Percentiles rank a stretch among this genome's conserved stretches.
Conservation (phyloP, 208 protist species). For the Blechomonas ayalai region DNA sequence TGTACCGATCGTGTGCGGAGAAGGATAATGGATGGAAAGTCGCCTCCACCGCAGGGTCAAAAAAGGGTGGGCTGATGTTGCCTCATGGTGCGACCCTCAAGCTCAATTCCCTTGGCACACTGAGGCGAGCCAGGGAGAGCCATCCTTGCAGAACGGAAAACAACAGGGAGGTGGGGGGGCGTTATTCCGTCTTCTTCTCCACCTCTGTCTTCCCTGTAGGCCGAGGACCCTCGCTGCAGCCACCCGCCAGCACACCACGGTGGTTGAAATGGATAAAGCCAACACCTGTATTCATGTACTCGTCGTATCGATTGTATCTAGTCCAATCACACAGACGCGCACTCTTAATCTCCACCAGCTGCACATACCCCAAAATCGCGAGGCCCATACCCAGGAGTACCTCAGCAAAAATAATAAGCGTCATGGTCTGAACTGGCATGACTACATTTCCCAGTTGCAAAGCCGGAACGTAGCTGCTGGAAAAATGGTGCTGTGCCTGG, state of each 20-base stretch:
- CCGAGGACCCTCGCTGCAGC: neutral
- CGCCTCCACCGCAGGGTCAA: too few relatives aligned
- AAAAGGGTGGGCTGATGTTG: too few relatives aligned
- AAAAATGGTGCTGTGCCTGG: conserved; percentile 41
- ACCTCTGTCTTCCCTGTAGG: neutral
- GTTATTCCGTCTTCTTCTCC: conserved; percentile 2
- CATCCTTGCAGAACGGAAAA: conserved; percentile 10
- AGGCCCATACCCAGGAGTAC: conserved; percentile 15
- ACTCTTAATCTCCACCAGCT: conserved; percentile 23
- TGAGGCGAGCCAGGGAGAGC: conserved; percentile 6
- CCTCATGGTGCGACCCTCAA: too few relatives aligned
- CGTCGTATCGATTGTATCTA: conserved; percentile 55
- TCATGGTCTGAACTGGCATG: conserved; percentile 4
- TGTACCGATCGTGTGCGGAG: too few relatives aligned
- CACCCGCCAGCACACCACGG: conserved; percentile 31
- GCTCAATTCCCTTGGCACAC: too few relatives aligned
- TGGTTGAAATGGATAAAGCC: conserved; percentile 88
- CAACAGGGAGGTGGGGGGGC: conserved; percentile 1
- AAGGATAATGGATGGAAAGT: too few relatives aligned
- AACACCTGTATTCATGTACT: conserved; percentile 47
- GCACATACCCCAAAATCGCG: conserved; percentile 49
- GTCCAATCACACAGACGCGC: conserved; percentile 59
- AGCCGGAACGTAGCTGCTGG: neutral
- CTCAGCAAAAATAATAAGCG: conserved; percentile 16
- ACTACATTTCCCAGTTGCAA: neutral